Evolutionary conservation across 805 yeast species (phyloP), one percentile per base, ranked within the genome.

Genomic region (Wickerhamomyces subpelliculosus): DNA sequence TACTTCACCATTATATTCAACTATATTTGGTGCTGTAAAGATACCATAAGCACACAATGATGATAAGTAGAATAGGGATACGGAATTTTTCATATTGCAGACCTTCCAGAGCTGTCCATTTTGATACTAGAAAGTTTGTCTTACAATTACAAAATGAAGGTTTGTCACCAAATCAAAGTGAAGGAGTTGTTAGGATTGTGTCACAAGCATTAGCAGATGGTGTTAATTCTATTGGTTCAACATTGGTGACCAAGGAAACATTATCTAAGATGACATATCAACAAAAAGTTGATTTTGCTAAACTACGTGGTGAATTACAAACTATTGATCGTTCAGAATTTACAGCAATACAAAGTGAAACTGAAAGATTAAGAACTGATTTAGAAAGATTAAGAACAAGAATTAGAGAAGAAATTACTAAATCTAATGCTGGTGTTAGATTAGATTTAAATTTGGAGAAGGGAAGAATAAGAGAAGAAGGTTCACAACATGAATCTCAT

Each of bases 271-370:
- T 88, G 54, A 83, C 96, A 4, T 93, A 93, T 60, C 96, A 90
- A 57, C 97, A 93, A 53, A 86, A 90, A 51, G 97, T 93, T 24
- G 97, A 93, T 56, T 90, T 93, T 69, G 93, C 96, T 27, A 90
- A 90, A 55, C 72, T 93, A 43, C 82, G 89, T 54, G 95, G 96
- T 24, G 97, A 90, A 58, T 70, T 93, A 30, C 89, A 87, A 51
- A 79, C 87, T 35, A 75, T 86, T 60, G 97, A 93, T 62, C 78
- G 80, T 55, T 73, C 87, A 21, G 97, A 93, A 52, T 84, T 85
- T 54, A 80, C 84, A 41, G 76, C 78, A 36, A 72, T 90, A 43
- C 80, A 82, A 51, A 84, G 82, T 52, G 97, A 93, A 56, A 90
- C 85, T 54, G 97, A 90, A 51, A 71, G 87, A 37, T 68, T 93